These are phyloP conservation scores for Termitomyces sp. DNA, from an alignment of 768 basidiomycete genomes.

Conservation along the genomic window DNA sequence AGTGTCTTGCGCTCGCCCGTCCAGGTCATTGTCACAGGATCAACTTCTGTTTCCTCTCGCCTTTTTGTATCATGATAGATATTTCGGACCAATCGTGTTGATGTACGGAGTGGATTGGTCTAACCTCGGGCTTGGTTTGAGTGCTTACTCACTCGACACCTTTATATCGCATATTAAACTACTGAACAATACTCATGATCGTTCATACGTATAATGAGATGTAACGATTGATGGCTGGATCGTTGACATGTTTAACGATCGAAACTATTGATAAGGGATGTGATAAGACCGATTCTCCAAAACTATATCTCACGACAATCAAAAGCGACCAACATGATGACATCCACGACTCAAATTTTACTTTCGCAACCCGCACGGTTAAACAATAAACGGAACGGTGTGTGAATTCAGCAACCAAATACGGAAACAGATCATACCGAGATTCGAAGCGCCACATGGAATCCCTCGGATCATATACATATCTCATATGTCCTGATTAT, in stretches of 20 bases:
- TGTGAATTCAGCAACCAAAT: too few species aligned
- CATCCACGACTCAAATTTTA: too few species aligned
- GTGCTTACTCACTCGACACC: slow-evolving; percentile 6
- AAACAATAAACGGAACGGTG: neutral
- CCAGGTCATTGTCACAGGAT: slow-evolving; percentile 4
- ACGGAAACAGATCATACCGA: too few species aligned
- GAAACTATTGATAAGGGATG: neutral
- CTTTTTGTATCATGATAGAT: slow-evolving; percentile 2
- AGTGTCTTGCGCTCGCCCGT: slow-evolving; percentile 4
- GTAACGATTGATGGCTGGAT: too few species aligned
- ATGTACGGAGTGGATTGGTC: slow-evolving; percentile 3
- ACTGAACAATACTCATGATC: neutral
- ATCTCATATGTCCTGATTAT: neutral
- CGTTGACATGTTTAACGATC: neutral
- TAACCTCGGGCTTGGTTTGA: neutral
- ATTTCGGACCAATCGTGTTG: slow-evolving; percentile 6
- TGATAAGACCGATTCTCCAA: too few species aligned
- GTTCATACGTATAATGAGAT: neutral
- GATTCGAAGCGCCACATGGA: neutral
- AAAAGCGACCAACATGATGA: neutral
- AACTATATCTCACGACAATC: neutral
- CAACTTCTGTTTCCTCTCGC: slow-evolving; percentile 1
- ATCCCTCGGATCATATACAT: too few species aligned
- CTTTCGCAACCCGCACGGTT: too few species aligned
- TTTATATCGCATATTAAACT: slow-evolving; percentile 4